Evolutionary conservation across 257 asterid genomes (phyloP), one percentile per base, ranked within the genome.

Genomic region (Salvia hispanica): DNA sequence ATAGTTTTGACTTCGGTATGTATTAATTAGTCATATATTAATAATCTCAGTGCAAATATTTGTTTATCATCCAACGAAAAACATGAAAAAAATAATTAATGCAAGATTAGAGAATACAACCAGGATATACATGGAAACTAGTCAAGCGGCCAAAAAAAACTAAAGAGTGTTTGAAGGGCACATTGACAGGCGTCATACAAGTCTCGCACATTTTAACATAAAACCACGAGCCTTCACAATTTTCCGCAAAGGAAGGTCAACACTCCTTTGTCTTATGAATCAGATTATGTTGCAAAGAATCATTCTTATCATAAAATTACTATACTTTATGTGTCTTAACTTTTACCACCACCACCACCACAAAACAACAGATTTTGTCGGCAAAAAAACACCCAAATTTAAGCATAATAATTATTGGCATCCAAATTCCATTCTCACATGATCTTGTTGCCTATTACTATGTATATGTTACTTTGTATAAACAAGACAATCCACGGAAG

Each of bases 21-120:
- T 44, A 69, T 40, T 53, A 69, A 33, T 62, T 50, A 58, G 36
- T 61, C 64, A 48, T 69, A n/a, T 60, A 68, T 62, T 52, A 28
- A 47, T 14, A 46, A 42, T 72, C 59, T 72, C 62, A 15, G 59
- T 9, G 45, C 42, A 59, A 25, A 37, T n/a, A 56, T 37, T 43
- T 37, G 63, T 48, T 50, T 61, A 63, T 28, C 33, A 12, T 18
- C 52, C 4, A 11, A 53, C 16, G 9, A 15, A 25, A 52, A 54
- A 61, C 47, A 48, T 50, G 11, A 10, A 42, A 67, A 51, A 15
- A 21, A 60, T 10, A 16, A 56, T 48, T 72, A 14, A 43, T 46
- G 48, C 5, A 47, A 7, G 13, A 36, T 60, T 21, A 50, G 48
- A 45, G 34, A 76, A 64, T 9, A 50, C 5, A 39, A 42, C 15